Evolutionary conservation across 1,139 yeast species (phyloP).

Genomic region (Candida pseudoviswanathii): DNA sequence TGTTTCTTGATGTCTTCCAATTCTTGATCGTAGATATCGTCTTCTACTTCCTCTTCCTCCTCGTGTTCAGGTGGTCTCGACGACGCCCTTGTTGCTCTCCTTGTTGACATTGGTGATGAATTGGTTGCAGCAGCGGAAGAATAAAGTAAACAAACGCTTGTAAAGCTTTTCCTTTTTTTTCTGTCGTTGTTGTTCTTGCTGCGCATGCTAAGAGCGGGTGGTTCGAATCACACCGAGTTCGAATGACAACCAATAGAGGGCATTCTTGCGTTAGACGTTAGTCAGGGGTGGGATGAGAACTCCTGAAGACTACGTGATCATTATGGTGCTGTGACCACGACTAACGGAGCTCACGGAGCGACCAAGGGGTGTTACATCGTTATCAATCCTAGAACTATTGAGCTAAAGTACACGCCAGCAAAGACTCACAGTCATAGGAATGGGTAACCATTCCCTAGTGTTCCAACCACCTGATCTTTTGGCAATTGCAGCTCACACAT

Average conservation of each 20-base stretch:
- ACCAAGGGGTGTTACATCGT: too few relatives aligned
- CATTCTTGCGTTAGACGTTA: too few relatives aligned
- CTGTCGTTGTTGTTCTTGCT: not conserved
- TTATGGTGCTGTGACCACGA: too few relatives aligned
- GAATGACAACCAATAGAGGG: too few relatives aligned
- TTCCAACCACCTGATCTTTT: too few relatives aligned
- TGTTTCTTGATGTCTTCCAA: slow-evolving; percentile 14
- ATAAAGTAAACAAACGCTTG: not conserved
- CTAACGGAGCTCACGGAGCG: too few relatives aligned
- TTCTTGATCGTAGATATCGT: slow-evolving; percentile 10
- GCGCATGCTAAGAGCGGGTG: not conserved
- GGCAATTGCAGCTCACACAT: too few relatives aligned
- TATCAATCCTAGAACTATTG: not conserved
- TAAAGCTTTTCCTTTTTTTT: not conserved
- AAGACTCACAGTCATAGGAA: too few relatives aligned
- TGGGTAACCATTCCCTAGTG: too few relatives aligned
- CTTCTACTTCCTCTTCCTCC: not conserved
- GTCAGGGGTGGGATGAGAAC: too few relatives aligned
- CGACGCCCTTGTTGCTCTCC: slow-evolving; percentile 1
- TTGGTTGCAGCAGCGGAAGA: not conserved
- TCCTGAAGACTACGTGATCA: too few relatives aligned
- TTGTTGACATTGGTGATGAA: not conserved
- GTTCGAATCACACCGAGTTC: too few relatives aligned
- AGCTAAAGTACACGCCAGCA: not conserved
- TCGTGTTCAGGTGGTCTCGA: not conserved